These are phyloP conservation scores for Coniochaeta hoffmannii DNA, from an alignment of 2,329 filamentous ascomycete species.

Conservation along the genomic window DNA sequence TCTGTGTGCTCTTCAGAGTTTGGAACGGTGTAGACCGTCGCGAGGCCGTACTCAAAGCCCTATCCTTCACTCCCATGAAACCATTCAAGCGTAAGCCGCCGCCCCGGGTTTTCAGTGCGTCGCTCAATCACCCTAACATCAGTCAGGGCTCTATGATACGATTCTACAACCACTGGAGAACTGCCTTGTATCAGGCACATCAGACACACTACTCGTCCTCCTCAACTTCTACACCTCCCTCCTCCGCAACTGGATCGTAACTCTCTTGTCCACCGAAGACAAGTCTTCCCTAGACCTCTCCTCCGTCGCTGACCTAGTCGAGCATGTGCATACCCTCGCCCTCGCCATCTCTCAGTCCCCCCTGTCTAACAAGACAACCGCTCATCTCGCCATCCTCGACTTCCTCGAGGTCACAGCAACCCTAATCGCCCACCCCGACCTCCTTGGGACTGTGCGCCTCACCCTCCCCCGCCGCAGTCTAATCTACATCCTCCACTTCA, in stretches of 20 bases:
- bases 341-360: constrained; percentile 53
- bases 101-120: constrained; percentile 9
- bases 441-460: constrained; percentile 51
- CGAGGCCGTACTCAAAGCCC: constrained; percentile 47
- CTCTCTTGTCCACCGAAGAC: constrained; percentile 31
- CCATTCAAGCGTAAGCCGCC: constrained; percentile 44
- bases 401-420: constrained; percentile 60
- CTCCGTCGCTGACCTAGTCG: constrained; percentile 33
- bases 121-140: not conserved
- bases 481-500: constrained; percentile 66
- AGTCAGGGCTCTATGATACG: constrained; percentile 42
- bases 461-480: constrained; percentile 60
- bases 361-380: constrained; percentile 23
- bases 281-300: constrained; percentile 27
- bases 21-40: constrained; percentile 57
- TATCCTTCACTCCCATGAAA: constrained; percentile 46
- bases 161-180: constrained; percentile 45
- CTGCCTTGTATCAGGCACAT: constrained; percentile 38
- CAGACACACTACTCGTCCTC: constrained; percentile 49
- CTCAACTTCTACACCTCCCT: constrained; percentile 61
- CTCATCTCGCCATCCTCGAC: constrained; percentile 53
- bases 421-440: constrained; percentile 42
- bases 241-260: constrained; percentile 50
- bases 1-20: constrained; percentile 42
- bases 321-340: constrained; percentile 47